Percentiles rank a stretch among this genome's conserved stretches.
Conservation (phyloP, 2,329 filamentous ascomycete genomes). For the Colletotrichum falcatum region DNA sequence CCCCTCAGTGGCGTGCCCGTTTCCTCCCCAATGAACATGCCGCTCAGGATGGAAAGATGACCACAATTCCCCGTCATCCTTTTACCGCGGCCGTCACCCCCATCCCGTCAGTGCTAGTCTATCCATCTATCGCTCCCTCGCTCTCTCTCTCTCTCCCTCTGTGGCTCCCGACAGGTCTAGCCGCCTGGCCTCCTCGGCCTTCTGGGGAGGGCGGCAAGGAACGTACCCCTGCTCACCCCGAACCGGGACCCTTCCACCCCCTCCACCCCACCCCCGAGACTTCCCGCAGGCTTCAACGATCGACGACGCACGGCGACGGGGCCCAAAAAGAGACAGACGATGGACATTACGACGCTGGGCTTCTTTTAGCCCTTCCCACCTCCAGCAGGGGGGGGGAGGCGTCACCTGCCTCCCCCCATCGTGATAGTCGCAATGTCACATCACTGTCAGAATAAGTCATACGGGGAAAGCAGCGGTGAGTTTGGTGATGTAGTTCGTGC, state of each 20-base stretch:
- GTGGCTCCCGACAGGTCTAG: background rate
- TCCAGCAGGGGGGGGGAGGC: background rate
- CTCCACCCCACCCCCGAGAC: background rate
- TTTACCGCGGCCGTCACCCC: background rate
- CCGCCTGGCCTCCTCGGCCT: background rate
- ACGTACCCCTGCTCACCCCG: background rate
- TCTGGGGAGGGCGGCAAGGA: background rate
- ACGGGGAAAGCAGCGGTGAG: background rate
- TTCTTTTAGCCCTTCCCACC: conserved; percentile 1
- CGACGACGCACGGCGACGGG: background rate
- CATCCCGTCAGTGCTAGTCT: background rate
- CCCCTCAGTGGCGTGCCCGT: background rate
- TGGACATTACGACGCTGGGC: background rate
- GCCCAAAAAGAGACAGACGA: background rate
- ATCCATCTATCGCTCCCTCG: background rate
- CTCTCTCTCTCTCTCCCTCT: background rate
- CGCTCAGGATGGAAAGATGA: background rate
- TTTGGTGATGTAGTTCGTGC: background rate
- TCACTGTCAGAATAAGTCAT: background rate
- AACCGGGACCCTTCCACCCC: too few relatives aligned
- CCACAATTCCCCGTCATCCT: background rate
- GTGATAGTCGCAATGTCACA: conserved; percentile 7
- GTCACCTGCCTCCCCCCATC: background rate
- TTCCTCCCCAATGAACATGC: conserved; percentile 2
- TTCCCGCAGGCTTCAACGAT: conserved; percentile 15